Evolutionary conservation across 208 protist genomes (phyloP), one percentile per base, ranked within the genome.

Genomic region (Novymonas esmeraldas): DNA sequence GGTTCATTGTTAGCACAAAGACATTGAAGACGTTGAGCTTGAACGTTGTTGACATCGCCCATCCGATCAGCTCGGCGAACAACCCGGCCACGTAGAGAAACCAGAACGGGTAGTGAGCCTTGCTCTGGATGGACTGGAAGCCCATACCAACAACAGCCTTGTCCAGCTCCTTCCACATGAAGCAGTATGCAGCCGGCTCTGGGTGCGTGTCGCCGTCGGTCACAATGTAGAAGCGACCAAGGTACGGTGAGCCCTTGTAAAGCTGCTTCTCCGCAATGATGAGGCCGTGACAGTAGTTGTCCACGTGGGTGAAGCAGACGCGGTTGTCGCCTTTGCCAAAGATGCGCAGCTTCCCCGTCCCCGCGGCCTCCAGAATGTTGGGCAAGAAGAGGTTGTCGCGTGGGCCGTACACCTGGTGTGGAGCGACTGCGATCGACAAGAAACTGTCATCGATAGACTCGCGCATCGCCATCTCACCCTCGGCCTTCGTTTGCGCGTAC

Each of bases 211-310:
- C 76, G 3, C 89, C 97, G 55, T 98, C 97, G 0, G 97, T 98
- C 36, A 96, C 89, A 73, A 98, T 97, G 78, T 98, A 98, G 66
- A 98, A 98, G 59, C 98, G 97, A 6, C 95, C 95, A 24, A 97
- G 75, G 11, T 95, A 92, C 0, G 90, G 90, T 10, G 89, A 97
- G 31, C 84, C 92, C 51, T 90, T 88, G 81, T 86, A 97, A 10
- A 98, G 76, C 54, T 94, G 82, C 39, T 81, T 75, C 61, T 98
- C 95, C 0, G 92, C 92, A 65, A 98, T 93, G 66, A 98, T 97
- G 26, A 98, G 84, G 16, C 87, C 95, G 61, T 98, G 95, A 56
- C 89, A 90, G 81, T 98, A 98, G 81, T 98, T 98, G 77, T 98
- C 95, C 1, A 98, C 95, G 70, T 98, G 94, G 0, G 93, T 98